Percentiles rank a stretch among this genome's conserved stretches.
Conservation (phyloP, 176 grass and related monocot genomes). For the Microstegium vimineum region DNA sequence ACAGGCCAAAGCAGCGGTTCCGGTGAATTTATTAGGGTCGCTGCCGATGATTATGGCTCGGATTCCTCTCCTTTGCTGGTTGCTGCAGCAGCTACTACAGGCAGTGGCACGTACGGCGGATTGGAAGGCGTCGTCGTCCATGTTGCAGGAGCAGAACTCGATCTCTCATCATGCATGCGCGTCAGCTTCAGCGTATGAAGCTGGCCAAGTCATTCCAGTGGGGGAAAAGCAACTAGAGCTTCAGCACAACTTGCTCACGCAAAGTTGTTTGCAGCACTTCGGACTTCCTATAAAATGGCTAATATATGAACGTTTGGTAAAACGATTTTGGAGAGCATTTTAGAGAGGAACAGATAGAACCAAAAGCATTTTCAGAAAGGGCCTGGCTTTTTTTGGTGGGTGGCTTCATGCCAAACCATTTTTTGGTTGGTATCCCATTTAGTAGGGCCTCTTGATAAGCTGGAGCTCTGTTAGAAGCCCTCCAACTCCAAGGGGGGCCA, state of each 20-base stretch:
- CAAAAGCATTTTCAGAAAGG: not conserved
- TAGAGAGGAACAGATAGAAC: not conserved
- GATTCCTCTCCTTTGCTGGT: slow-evolving; percentile 28
- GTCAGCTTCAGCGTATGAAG: not conserved
- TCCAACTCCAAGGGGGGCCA: not conserved
- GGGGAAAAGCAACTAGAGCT: not conserved
- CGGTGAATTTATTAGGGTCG: slow-evolving; percentile 4
- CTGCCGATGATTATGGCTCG: slow-evolving; percentile 18
- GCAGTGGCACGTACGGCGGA: not conserved
- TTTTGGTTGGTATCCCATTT: not conserved
- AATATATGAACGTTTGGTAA: not conserved
- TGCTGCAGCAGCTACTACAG: not conserved
- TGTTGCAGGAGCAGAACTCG: not conserved
- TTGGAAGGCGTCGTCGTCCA: not conserved
- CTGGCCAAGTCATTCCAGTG: not conserved
- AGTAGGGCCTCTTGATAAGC: not conserved
- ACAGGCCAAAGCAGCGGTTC: slow-evolving; percentile 20
- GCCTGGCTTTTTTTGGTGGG: not conserved
- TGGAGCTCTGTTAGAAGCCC: not conserved
- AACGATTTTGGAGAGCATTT: not conserved
- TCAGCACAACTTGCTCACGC: not conserved
- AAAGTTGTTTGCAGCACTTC: not conserved
- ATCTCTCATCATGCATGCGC: not conserved
- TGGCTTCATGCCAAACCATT: not conserved
- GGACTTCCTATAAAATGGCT: not conserved